Base-by-base conservation (phyloP, 495 filamentous ascomycete species). In the Saxispiralis lemnorum region DNA sequence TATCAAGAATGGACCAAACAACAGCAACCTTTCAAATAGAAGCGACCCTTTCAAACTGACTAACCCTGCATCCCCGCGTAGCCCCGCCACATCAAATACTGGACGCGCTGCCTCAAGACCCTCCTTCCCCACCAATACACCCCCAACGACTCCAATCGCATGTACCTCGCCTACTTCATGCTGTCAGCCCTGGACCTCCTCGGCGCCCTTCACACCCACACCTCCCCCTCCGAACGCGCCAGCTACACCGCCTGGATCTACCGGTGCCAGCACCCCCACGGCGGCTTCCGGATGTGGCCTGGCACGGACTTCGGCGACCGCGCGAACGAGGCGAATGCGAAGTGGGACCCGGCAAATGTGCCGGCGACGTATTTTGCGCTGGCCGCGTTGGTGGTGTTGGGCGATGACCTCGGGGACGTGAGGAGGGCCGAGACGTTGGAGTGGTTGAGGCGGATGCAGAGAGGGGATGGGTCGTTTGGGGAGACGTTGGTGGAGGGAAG, bases 301-400 rank as follows among this genome's bases (percentile, higher is more conserved):
- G 76, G 73, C 11, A 76, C 78, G 6, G 66, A 77, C 47, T 65
- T 78, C 42, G 53, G 65, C 39, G 46, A 56, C 11, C 51, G 58
- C n/a, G 58, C 66, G 48, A 59, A 65, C 48, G 41, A 43, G 1
- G 59, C 63, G 6, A 78, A 75, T 46, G 62, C 69, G 30, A 61
- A 60, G 4, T 78, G 84, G 67, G 85, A 92, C 58, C 73, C 82
- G 31, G 81, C 87, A 1, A 88, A 82, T 61, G 60, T 94, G 12
- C 74, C 86, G 0, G 83, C 83, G 14, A 94, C 85, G 0, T 82
- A 78, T 59, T 93, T 96, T 65, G 88, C 89, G 4, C 66, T 96
- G 36, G 66, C 76, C 24, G 68, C 76, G 13, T 58, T 97, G 15
- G 65, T 78, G 1, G 65, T 87, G n/a, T 57, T 94, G 16, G 79